Conservation (phyloP, 192 early-diverging fungal species). For the Coemansia furcata region DNA sequence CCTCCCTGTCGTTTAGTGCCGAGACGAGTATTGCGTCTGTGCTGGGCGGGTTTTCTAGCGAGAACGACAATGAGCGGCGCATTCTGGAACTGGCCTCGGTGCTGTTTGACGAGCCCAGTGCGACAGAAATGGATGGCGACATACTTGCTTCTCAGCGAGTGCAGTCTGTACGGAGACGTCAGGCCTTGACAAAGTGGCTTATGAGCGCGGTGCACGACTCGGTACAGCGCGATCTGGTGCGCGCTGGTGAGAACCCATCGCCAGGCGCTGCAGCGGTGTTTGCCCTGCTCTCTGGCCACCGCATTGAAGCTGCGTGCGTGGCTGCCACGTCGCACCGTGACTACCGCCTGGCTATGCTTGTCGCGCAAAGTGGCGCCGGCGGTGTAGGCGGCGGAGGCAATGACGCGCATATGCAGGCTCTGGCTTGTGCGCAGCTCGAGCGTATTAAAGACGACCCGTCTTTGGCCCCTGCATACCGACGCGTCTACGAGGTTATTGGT, state of each 20-base stretch:
- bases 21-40: slow-evolving; percentile 23
- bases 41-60: background rate
- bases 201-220: slow-evolving; percentile 52
- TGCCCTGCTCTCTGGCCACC: slow-evolving; percentile 58
- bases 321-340: slow-evolving; percentile 63
- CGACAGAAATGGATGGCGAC: background rate
- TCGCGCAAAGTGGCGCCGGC: slow-evolving; percentile 61
- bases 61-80: background rate
- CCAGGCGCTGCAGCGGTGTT: slow-evolving; percentile 52
- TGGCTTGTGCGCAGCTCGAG: slow-evolving; percentile 33
- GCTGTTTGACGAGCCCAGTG: slow-evolving; percentile 21
- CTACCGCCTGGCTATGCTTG: slow-evolving; percentile 71
- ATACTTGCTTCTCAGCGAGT: slow-evolving; percentile 18
- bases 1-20: slow-evolving; percentile 14
- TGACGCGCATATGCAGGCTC: slow-evolving; percentile 30
- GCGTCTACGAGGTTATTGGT: slow-evolving; percentile 58
- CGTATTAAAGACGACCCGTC: background rate
- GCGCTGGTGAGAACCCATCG: slow-evolving; percentile 13
- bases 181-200: slow-evolving; percentile 65
- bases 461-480: slow-evolving; percentile 45
- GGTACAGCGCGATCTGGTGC: slow-evolving; percentile 48
- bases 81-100: slow-evolving; percentile 36
- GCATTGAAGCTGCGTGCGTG: slow-evolving; percentile 62
- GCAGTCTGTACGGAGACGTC: slow-evolving; percentile 52
- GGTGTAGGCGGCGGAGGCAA: slow-evolving; percentile 59